Conservation (phyloP, 192 early-diverging fungal species). For the Martensiomyces pterosporus region DNA sequence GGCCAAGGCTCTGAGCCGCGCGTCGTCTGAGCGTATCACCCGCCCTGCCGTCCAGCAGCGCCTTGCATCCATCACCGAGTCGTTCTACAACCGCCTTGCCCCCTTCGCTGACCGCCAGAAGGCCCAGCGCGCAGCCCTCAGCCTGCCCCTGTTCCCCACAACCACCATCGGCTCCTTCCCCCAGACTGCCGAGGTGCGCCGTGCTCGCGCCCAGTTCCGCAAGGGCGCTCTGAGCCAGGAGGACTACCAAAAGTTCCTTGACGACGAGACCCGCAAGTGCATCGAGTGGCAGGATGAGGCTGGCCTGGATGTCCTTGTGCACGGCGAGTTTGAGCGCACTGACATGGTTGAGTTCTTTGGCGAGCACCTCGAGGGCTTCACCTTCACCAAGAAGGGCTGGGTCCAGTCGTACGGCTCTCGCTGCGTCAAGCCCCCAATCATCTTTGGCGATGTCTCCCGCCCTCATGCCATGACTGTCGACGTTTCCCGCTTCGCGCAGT, state of each 20-base stretch:
- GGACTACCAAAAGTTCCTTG: constrained; percentile 80
- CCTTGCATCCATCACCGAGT: constrained; percentile 59
- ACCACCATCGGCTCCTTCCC: constrained; percentile 99
- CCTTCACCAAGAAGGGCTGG: constrained; percentile 96
- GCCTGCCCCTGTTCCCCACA: constrained; percentile 89
- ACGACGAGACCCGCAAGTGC: constrained; percentile 77
- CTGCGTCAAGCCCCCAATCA: constrained; percentile 95
- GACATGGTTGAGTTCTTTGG: constrained; percentile 98
- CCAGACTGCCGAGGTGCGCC: constrained; percentile 94
- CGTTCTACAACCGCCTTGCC: constrained; percentile 71
- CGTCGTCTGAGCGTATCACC: constrained; percentile 75
- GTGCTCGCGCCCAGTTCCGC: constrained; percentile 85
- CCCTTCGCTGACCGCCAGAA: constrained; percentile 68
- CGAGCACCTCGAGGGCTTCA: constrained; percentile 87
- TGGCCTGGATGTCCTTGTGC: constrained; percentile 93
- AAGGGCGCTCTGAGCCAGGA: constrained; percentile 66
- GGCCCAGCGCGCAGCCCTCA: constrained; percentile 69
- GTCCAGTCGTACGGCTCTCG: constrained; percentile 96
- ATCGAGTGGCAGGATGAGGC: constrained; percentile 85
- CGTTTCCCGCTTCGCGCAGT: constrained; percentile 81
- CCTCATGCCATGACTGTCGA: constrained; percentile 90
- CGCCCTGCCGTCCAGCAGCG: constrained; percentile 77
- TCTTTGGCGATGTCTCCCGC: constrained; percentile 93
- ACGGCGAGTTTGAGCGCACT: constrained; percentile 96
- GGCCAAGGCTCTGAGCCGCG: constrained; percentile 62